Evolutionary conservation across 2,329 filamentous ascomycete species (phyloP).

Genomic region (Emmonsiellopsis sp.): DNA sequence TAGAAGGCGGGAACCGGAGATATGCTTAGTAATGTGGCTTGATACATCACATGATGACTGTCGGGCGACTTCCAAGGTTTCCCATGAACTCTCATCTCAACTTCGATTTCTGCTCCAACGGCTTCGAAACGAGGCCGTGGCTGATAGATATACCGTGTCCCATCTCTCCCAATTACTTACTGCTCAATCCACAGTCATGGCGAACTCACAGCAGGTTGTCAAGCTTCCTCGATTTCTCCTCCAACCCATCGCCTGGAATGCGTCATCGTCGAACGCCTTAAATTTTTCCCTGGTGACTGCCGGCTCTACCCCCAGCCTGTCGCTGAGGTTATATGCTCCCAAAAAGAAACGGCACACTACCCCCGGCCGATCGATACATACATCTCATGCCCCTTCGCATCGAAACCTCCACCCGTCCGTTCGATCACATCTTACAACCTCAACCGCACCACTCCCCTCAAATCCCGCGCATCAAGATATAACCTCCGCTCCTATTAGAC

Average conservation of each 20-base stretch:
- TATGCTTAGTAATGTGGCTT: background rate
- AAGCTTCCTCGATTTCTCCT: conserved; percentile 36
- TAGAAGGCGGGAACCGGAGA: too few species aligned
- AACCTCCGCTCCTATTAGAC: conserved; percentile 26
- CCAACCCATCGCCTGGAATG: conserved; percentile 35
- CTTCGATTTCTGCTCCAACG: background rate
- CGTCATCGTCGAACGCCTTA: conserved; percentile 23
- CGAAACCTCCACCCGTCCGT: background rate
- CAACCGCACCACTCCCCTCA: background rate
- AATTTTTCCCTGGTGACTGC: conserved; percentile 20
- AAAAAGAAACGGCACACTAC: conserved; percentile 2
- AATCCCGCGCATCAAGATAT: background rate
- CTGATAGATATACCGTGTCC: background rate
- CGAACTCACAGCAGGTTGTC: conserved; percentile 31
- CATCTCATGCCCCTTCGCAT: background rate
- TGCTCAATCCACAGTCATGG: conserved; percentile 22
- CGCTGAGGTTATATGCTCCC: conserved; percentile 16
- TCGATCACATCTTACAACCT: background rate
- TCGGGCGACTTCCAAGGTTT: background rate
- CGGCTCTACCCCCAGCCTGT: conserved; percentile 15
- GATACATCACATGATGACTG: background rate
- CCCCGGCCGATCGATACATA: background rate
- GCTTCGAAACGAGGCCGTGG: background rate
- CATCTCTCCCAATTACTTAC: background rate
- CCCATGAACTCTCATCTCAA: background rate